phyloP scores from a whole-genome alignment of 169 alveolate species.

The Cryptosporidium muris region DNA sequence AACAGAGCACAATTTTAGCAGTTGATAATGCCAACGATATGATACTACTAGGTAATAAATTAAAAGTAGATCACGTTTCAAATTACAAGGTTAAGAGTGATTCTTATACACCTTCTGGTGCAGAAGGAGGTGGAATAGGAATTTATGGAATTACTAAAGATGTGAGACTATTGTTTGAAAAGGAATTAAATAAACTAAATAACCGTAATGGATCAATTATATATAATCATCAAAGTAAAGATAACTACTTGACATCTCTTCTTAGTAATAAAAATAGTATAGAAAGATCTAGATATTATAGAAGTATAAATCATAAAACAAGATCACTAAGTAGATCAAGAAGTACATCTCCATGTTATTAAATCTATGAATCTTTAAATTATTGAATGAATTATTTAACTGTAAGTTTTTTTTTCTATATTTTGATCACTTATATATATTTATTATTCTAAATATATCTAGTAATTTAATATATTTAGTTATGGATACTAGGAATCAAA shows the following conservation, averaged over 20 bases:
- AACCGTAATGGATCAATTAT: neutral
- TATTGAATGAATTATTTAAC: constrained; percentile 2
- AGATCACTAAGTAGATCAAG: constrained; percentile 52
- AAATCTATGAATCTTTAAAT: too few species aligned
- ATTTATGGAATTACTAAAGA: constrained; percentile 53
- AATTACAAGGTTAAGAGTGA: constrained; percentile 82
- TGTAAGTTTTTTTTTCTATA: neutral
- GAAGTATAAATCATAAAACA: neutral
- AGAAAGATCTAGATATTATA: neutral
- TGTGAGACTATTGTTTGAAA: constrained; percentile 4
- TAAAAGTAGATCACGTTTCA: constrained; percentile 95
- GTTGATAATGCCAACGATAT: constrained; percentile 97
- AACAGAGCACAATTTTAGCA: constrained; percentile 97
- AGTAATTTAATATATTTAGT: too few species aligned
- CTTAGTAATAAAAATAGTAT: neutral
- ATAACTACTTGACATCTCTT: neutral
- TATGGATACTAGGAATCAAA: too few species aligned
- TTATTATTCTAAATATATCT: too few species aligned
- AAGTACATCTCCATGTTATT: neutral
- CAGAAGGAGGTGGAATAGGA: constrained; percentile 64
- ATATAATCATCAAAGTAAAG: neutral
- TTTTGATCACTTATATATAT: neutral
- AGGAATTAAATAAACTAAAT: constrained; percentile 14
- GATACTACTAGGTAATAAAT: constrained; percentile 85
- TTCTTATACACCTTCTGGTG: constrained; percentile 2